Evolutionary conservation across 495 filamentous ascomycete species (phyloP).

Genomic region (Wilcoxina mikolae): DNA sequence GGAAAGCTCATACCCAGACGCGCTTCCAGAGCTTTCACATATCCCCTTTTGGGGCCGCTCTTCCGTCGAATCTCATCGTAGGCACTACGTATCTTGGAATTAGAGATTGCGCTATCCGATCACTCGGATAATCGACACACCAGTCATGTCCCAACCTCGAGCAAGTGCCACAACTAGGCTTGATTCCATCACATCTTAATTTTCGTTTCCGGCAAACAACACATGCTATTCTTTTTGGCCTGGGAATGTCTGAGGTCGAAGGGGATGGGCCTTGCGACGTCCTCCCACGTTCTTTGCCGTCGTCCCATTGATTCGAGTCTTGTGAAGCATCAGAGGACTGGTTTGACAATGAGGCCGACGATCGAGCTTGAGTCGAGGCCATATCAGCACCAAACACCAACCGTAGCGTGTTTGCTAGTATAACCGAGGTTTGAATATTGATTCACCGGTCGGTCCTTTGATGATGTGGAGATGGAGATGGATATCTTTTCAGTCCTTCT

Average conservation of each 20-base stretch:
- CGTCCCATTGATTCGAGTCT: neutral
- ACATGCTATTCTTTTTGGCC: constrained; percentile 90
- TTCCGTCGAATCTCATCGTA: constrained; percentile 96
- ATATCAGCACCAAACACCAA: too few species aligned
- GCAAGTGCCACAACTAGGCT: constrained; percentile 88
- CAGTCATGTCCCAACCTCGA: constrained; percentile 71
- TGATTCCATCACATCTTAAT: constrained; percentile 60
- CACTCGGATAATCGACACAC: constrained; percentile 6
- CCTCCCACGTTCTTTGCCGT: neutral
- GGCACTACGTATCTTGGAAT: constrained; percentile 35
- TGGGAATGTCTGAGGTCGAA: constrained; percentile 39
- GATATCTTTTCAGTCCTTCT: too few species aligned
- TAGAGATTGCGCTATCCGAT: neutral
- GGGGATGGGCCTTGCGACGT: neutral
- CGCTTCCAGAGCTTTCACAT: constrained; percentile 94
- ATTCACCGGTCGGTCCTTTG: too few species aligned
- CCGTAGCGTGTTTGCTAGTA: too few species aligned
- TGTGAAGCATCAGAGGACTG: neutral
- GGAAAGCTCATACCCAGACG: constrained; percentile 54
- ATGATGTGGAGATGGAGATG: too few species aligned
- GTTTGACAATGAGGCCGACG: neutral
- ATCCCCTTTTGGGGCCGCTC: constrained; percentile 93
- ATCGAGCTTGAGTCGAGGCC: neutral
- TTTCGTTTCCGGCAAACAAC: constrained; percentile 90
- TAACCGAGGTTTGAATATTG: too few species aligned